Percentiles rank a stretch among this genome's conserved stretches.
Evolutionary conservation across 2,329 filamentous ascomycete species (phyloP).

Genomic region (Claviceps paspali): DNA sequence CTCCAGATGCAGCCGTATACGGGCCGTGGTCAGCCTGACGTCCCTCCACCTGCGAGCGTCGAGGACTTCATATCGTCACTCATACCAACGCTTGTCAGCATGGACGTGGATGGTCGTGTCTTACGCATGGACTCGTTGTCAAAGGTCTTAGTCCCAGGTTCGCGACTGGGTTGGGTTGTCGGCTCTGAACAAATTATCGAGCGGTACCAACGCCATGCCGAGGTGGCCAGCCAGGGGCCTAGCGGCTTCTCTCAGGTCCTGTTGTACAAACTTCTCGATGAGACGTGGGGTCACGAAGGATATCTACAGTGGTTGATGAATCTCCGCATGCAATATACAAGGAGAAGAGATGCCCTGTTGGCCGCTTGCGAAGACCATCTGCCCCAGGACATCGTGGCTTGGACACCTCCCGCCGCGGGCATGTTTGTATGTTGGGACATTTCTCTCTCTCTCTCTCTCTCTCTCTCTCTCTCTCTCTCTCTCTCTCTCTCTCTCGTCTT

Average conservation of each 20-base stretch:
- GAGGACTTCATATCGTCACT: constrained; percentile 54
- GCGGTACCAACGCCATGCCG: constrained; percentile 66
- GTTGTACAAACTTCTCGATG: constrained; percentile 79
- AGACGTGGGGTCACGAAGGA: constrained; percentile 83
- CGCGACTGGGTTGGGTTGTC: constrained; percentile 77
- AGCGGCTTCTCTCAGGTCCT: constrained; percentile 72
- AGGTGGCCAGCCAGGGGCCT: constrained; percentile 73
- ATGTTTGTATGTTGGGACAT: constrained; percentile 63
- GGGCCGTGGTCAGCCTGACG: constrained; percentile 31
- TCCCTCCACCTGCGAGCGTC: constrained; percentile 42
- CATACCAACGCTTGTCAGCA: constrained; percentile 55
- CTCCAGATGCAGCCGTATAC: constrained; percentile 72
- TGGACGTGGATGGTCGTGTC: constrained; percentile 78
- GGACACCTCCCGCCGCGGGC: constrained; percentile 67
- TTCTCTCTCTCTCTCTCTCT: neutral
- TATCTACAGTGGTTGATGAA: constrained; percentile 84
- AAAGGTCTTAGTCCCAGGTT: constrained; percentile 75
- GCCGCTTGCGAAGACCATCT: constrained; percentile 66
- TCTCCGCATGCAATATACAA: constrained; percentile 67
- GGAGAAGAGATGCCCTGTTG: constrained; percentile 60
- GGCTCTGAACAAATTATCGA: constrained; percentile 74
- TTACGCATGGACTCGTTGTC: constrained; percentile 87
- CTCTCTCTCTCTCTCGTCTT: neutral
- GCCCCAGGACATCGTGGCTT: constrained; percentile 59
- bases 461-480: neutral